Evolutionary conservation across 1,284 basidiomycete species (phyloP), one percentile per base, ranked within the genome.

Genomic region (Moesziomyces globuligerus): DNA sequence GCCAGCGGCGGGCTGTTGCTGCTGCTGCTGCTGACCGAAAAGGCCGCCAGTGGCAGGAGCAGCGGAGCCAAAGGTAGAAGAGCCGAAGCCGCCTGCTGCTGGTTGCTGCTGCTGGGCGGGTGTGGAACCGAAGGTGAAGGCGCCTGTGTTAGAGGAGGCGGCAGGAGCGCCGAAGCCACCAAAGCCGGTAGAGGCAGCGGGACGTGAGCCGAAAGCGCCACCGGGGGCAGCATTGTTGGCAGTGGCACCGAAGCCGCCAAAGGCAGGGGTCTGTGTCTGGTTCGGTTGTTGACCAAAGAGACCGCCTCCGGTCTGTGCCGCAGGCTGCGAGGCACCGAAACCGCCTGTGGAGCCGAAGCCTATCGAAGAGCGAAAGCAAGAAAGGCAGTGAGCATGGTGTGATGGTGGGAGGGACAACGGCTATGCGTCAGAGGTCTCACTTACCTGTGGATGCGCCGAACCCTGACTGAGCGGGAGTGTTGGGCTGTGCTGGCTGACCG

Each of bases 281-380:
- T 72, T 69, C n/a, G 54, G 48, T 20, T 48, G 68, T 51, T 76
- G 75, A 9, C 81, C 82, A 39, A 83, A 83, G 29, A 82, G 67
- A 17, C 81, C 80, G n/a, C 74, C 76, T 17, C 70, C 59, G 38
- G 71, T 65, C 48, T 75, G 78, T 18, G 52, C 67, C 24, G 66
- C 60, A 40, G 77, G 75, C 48, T 79, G 77, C 32, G 62, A 37
- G 21, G 62, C 62, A 41, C 69, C 69, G 38, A 72, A 72, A 40
- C 57, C 68, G 25, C 58, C 62, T 55, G 58, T 52, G 20, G 62
- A 62, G 20, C 69, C 69, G 28, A 72, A 72, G 49, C 69, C 69
- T 72, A n/a, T n/a, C n/a, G n/a, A n/a, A n/a, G 26, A 3, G 20
- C 6, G 21, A 26, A 8, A 48, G 36, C 2, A 11, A 49, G 15